Conservation (phyloP, 164 flowering plant species). For the Aristolochia californica region DNA sequence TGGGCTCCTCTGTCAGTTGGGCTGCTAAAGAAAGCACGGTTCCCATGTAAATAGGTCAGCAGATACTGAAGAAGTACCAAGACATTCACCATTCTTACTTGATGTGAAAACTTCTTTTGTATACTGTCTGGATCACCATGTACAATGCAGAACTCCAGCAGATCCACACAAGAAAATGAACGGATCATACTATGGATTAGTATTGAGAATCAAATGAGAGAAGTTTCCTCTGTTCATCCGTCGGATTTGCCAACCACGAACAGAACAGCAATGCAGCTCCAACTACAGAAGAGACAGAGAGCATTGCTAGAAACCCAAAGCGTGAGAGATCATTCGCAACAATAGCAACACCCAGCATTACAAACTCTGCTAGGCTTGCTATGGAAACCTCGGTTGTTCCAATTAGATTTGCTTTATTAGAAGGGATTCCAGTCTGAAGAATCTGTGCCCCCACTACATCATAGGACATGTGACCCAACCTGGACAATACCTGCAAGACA, state of each 20-base stretch:
- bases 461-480: constrained; percentile 97
- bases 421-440: constrained; percentile 95
- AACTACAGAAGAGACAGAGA: constrained; percentile 77
- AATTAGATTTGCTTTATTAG: constrained; percentile 82
- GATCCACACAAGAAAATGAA: too few relatives aligned
- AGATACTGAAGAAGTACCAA: too few relatives aligned
- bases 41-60: too few relatives aligned
- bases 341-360: constrained; percentile 88
- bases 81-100: too few relatives aligned
- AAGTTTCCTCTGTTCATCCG: constrained; percentile 70
- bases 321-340: constrained; percentile 85
- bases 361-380: constrained; percentile 85
- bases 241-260: constrained; percentile 73
- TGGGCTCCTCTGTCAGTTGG: too few relatives aligned
- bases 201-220: constrained; percentile 52
- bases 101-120: too few relatives aligned
- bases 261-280: constrained; percentile 91
- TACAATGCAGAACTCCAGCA: too few relatives aligned
- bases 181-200: background rate
- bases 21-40: too few relatives aligned
- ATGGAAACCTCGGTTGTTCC: constrained; percentile 88
- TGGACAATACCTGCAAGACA: constrained; percentile 67
- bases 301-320: constrained; percentile 77
- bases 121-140: too few relatives aligned
- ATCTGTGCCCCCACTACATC: constrained; percentile 90